Percentiles rank a stretch among this genome's conserved stretches.
These are phyloP conservation scores for Hanseniaspora lachancei DNA, from an alignment of 805 yeast genomes.

Conservation along the genomic window DNA sequence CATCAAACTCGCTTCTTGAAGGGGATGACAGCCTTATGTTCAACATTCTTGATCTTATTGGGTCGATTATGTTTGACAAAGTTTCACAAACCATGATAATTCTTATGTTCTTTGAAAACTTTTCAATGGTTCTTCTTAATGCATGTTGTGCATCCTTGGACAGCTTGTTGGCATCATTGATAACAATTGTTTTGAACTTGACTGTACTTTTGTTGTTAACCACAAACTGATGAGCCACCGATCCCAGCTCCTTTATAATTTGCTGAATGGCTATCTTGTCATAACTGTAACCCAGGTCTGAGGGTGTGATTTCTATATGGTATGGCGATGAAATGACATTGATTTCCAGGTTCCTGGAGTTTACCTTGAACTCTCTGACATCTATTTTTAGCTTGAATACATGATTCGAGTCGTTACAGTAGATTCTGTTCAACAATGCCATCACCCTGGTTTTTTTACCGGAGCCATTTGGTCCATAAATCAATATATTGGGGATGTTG, in stretches of 20 bases:
- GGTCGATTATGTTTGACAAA: conserved; percentile 82
- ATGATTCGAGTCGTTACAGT: conserved; percentile 44
- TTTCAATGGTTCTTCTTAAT: conserved; percentile 89
- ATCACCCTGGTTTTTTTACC: conserved; percentile 92
- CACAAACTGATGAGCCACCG: conserved; percentile 52
- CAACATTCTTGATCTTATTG: conserved; percentile 85
- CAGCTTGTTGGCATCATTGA: conserved; percentile 81
- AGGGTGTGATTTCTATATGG: conserved; percentile 90
- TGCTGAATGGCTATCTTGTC: conserved; percentile 94
- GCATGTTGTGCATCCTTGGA: conserved; percentile 95
- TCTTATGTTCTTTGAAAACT: conserved; percentile 76
- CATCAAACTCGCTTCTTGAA: conserved; percentile 39
- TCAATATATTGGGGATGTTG: conserved; percentile 83
- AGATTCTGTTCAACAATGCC: conserved; percentile 63
- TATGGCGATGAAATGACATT: conserved; percentile 84
- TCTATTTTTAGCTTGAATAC: conserved; percentile 81
- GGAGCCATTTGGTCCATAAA: conserved; percentile 93
- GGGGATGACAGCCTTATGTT: conserved; percentile 85
- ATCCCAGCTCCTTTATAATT: conserved; percentile 83
- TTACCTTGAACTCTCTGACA: conserved; percentile 67
- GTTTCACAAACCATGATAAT: conserved; percentile 75
- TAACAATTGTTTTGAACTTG: conserved; percentile 66
- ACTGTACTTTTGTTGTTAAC: conserved; percentile 32
- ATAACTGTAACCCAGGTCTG: conserved; percentile 81
- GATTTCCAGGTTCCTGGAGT: conserved; percentile 69